A percentile compares a stretch with the other conserved stretches of the same genome.
Conservation (phyloP, 2,329 filamentous ascomycete genomes). For the Blastomyces emzantsi region DNA sequence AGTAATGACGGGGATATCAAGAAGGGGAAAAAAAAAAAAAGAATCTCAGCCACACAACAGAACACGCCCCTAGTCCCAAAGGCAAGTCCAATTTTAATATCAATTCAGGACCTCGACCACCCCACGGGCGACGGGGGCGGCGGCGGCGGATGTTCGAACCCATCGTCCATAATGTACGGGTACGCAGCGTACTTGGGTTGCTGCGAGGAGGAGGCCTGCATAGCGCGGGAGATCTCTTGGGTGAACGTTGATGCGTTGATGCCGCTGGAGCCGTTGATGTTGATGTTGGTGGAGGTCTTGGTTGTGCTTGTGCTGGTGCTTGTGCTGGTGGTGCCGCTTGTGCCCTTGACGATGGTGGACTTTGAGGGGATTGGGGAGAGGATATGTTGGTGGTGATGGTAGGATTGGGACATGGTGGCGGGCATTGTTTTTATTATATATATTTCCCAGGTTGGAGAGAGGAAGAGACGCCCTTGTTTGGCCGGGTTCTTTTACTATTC, state of each 20-base stretch:
- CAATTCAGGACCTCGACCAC: not conserved
- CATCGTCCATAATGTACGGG: not conserved
- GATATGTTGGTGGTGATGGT: not conserved
- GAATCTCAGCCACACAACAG: no score
- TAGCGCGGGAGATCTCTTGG: slow-evolving; percentile 10
- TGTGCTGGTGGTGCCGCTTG: not conserved
- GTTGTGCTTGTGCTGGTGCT: not conserved
- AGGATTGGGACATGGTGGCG: not conserved
- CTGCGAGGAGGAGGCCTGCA: slow-evolving; percentile 7
- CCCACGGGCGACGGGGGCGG: slow-evolving; percentile 6
- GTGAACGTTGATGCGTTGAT: slow-evolving; percentile 3
- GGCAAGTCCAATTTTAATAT: not conserved
- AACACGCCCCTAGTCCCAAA: no score
- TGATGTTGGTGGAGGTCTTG: not conserved
- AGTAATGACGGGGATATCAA: not conserved
- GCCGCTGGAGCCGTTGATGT: slow-evolving; percentile 3
- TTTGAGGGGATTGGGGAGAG: slow-evolving; percentile 7
- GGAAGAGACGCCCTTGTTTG: not conserved
- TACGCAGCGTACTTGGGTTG: slow-evolving; percentile 5
- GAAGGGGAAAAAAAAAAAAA: not conserved
- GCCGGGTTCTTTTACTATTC: not conserved
- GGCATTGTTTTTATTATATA: not conserved
- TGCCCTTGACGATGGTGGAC: not conserved
- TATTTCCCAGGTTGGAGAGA: not conserved
- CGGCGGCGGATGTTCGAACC: slow-evolving; percentile 4